These are phyloP conservation scores for Dryas drummondii DNA, from an alignment of 306 rosid species.

Conservation along the genomic window DNA sequence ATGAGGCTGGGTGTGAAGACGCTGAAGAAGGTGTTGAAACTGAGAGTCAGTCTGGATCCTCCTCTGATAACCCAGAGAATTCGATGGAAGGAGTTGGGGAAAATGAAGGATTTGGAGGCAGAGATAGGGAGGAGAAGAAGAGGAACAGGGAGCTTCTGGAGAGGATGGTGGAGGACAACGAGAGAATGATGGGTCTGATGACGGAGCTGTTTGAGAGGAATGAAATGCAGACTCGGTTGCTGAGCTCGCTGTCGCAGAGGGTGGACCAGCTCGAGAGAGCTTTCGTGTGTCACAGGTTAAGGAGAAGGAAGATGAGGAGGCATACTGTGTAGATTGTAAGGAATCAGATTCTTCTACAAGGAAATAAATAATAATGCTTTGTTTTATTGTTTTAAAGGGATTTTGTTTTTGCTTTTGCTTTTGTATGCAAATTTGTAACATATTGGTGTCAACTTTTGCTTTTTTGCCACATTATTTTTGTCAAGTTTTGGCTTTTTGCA, in stretches of 20 bases:
- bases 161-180: conserved; percentile 58
- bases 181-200: conserved; percentile 64
- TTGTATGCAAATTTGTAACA: no score
- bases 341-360: not conserved
- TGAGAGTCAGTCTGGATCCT: conserved; percentile 16
- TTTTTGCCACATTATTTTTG: no score
- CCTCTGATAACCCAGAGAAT: not conserved
- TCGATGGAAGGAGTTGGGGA: not conserved
- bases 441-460: no score
- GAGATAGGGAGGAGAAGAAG: conserved; percentile 1
- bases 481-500: no score
- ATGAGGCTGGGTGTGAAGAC: not conserved
- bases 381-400: no score
- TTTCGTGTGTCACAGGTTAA: conserved; percentile 40
- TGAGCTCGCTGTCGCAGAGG: conserved; percentile 53
- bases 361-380: no score
- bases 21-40: not conserved
- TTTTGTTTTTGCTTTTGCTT: not conserved
- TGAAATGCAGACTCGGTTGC: conserved; percentile 46
- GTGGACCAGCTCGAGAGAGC: conserved; percentile 68
- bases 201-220: conserved; percentile 45
- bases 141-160: conserved; percentile 35
- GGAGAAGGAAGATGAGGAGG: conserved; percentile 51
- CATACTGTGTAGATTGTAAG: not conserved
- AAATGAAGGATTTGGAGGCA: not conserved